These are phyloP conservation scores for Malassezia dermatis DNA, from an alignment of 1,284 basidiomycete species.

Conservation along the genomic window DNA sequence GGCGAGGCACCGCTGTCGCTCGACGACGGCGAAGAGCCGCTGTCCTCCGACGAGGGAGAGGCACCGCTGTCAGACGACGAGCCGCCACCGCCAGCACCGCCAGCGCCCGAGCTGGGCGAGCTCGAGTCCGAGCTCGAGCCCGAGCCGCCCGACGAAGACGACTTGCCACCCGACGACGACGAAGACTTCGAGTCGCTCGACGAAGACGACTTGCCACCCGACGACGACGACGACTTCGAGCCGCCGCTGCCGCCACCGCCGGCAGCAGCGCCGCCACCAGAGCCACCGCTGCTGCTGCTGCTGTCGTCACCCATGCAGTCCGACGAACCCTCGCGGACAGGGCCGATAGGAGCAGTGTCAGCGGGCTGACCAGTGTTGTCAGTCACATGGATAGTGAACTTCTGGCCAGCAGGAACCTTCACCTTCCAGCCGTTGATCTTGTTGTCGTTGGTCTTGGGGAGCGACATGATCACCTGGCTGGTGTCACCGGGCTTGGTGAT, in stretches of 20 bases:
- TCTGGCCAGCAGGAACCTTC: constrained; percentile 10
- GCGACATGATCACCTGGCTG: background rate
- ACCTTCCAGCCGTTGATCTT: constrained; percentile 18
- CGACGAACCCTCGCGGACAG: constrained; percentile 2
- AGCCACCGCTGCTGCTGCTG: background rate
- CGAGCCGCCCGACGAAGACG: background rate
- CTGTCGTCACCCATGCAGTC: background rate
- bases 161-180: background rate
- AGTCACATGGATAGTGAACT: constrained; percentile 18
- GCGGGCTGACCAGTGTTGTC: constrained; percentile 17
- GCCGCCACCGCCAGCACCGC: constrained; percentile 2
- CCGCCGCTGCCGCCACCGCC: background rate
- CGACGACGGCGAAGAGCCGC: background rate
- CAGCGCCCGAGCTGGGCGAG: background rate
- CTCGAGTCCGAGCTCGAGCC: too few relatives aligned
- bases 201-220: background rate
- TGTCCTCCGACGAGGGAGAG: background rate
- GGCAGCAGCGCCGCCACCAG: constrained; percentile 5
- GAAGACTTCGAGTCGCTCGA: background rate
- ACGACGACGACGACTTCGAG: constrained; percentile 4
- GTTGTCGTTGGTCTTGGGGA: background rate
- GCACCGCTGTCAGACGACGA: background rate
- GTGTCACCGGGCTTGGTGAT: constrained; percentile 14
- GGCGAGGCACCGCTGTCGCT: background rate
- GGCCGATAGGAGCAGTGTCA: background rate